Evolutionary conservation across 208 protist species (phyloP).

Genomic region (Trypanosomatidae sp.): DNA sequence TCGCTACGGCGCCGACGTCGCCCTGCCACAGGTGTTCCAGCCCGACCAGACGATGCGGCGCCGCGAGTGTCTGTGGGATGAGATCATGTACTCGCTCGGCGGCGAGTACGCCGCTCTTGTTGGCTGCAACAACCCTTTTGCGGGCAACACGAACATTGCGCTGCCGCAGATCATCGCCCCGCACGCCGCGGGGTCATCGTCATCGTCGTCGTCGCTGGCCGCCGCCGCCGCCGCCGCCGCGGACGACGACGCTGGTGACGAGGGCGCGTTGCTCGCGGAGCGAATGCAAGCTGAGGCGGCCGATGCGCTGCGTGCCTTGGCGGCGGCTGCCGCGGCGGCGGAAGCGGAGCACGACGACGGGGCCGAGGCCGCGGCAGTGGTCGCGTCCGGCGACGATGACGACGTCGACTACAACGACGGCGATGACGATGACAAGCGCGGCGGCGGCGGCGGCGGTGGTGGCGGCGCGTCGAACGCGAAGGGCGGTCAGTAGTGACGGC

Average conservation of each 20-base stretch:
- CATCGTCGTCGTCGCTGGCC: background rate
- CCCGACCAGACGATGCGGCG: slow-evolving; percentile 53
- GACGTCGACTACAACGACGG: no score
- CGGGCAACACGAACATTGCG: slow-evolving; percentile 15
- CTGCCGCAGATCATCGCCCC: slow-evolving; percentile 28
- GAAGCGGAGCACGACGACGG: no score
- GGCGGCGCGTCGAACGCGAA: slow-evolving; percentile 1
- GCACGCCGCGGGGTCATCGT: slow-evolving; percentile 4
- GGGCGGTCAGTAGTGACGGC: no score
- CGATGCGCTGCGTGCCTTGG: no score
- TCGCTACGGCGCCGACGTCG: slow-evolving; percentile 47
- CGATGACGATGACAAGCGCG: slow-evolving; percentile 1
- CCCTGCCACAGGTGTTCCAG: slow-evolving; percentile 57
- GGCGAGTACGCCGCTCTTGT: slow-evolving; percentile 60
- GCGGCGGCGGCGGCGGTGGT: slow-evolving; percentile 3
- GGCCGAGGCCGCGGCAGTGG: no score
- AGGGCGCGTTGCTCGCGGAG: no score
- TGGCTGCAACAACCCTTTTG: slow-evolving; percentile 69
- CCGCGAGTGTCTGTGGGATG: slow-evolving; percentile 75
- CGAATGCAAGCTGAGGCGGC: no score
- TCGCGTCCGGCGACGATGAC: no score
- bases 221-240: background rate
- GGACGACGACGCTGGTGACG: no score
- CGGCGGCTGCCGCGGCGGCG: no score
- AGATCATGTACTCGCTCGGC: slow-evolving; percentile 73